Conservation (phyloP, 257 asterid species). For the Ehretia macrophylla region DNA sequence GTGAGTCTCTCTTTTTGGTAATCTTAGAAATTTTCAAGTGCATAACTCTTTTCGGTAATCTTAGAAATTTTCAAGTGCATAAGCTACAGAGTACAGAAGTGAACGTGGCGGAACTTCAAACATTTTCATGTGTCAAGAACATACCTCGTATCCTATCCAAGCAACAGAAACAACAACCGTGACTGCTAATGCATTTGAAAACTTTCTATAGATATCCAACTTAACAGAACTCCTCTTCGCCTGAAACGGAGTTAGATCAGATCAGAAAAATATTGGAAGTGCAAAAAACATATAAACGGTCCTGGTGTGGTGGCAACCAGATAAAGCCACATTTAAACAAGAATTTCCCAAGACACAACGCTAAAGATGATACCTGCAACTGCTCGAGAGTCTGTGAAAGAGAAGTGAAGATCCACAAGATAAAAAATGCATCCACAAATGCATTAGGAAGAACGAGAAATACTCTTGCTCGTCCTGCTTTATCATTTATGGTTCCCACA, state of each 20-base stretch:
- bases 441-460: conserved; percentile 91
- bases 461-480: conserved; percentile 84
- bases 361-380: conserved; percentile 60
- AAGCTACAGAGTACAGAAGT: neutral
- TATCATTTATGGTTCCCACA: conserved; percentile 90
- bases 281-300: neutral
- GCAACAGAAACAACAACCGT: conserved; percentile 69
- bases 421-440: conserved; percentile 82
- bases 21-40: neutral
- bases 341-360: neutral
- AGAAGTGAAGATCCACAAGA: conserved; percentile 95
- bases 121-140: conserved; percentile 14
- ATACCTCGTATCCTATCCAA: conserved; percentile 97
- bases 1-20: no score
- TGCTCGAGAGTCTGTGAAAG: conserved; percentile 91
- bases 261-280: conserved; percentile 10
- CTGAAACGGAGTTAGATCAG: conserved; percentile 40
- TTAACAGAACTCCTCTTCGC: conserved; percentile 87
- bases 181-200: conserved; percentile 89
- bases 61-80: neutral
- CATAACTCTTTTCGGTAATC: neutral
- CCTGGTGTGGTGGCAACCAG: neutral
- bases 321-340: neutral
- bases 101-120: neutral
- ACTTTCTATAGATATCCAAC: conserved; percentile 86